Evolutionary conservation across 345 rosid genomes (phyloP).

Genomic region (Sisymbrium altissimum): DNA sequence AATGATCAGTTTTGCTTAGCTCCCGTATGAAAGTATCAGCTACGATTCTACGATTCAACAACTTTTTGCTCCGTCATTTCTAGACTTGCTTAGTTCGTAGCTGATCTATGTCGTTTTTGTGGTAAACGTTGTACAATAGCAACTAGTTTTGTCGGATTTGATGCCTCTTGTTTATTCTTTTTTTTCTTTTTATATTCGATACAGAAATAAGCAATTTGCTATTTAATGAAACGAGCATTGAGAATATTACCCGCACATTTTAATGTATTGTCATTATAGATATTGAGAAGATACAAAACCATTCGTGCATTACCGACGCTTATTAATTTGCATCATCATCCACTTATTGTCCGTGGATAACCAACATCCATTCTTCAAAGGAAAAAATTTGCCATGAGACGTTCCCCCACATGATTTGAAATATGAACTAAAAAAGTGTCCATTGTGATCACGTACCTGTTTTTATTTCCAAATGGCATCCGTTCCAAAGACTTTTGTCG

Average conservation of each 20-base stretch:
- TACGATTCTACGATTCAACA: neutral
- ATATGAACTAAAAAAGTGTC: too few species aligned
- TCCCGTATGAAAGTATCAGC: neutral
- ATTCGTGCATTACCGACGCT: neutral
- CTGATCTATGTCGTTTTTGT: neutral
- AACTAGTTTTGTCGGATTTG: slow-evolving; percentile 4
- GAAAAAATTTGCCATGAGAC: too few species aligned
- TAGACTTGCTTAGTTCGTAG: neutral
- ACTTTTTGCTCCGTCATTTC: slow-evolving; percentile 1
- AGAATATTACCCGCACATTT: neutral
- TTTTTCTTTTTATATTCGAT: neutral
- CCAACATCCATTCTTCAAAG: too few species aligned
- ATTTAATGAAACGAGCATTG: slow-evolving; percentile 1
- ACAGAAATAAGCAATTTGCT: neutral
- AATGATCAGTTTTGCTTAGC: slow-evolving; percentile 23
- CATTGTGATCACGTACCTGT: too few species aligned
- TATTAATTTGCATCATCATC: neutral
- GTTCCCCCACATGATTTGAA: too few species aligned
- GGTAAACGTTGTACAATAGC: slow-evolving; percentile 13
- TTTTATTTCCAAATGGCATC: too few species aligned
- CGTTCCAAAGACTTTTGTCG: too few species aligned
- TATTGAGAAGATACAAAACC: neutral
- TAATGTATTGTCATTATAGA: neutral
- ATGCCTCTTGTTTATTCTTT: too few species aligned
- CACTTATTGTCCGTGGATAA: neutral